These are phyloP conservation scores for Nasturtium officinale DNA, from an alignment of 345 rosid genomes.

Conservation along the genomic window DNA sequence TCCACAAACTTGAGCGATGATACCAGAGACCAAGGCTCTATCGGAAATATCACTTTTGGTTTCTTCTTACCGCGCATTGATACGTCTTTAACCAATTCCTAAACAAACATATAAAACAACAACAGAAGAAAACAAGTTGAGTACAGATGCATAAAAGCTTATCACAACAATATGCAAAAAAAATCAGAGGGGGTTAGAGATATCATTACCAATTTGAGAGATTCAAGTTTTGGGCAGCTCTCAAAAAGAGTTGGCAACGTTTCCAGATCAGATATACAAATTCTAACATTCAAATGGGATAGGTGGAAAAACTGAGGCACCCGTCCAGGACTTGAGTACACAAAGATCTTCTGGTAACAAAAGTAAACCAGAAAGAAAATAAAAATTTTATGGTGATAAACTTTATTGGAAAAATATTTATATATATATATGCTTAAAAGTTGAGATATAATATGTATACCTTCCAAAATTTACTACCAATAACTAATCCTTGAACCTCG, in stretches of 20 bases:
- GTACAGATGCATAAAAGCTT: too few species aligned
- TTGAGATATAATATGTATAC: slow-evolving; percentile 22
- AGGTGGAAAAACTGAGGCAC: background rate
- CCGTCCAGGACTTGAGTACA: background rate
- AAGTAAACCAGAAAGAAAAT: background rate
- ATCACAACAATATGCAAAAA: background rate
- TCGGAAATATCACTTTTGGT: too few species aligned
- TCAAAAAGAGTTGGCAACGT: background rate
- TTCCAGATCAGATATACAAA: background rate
- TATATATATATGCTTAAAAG: background rate
- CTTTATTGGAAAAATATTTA: background rate
- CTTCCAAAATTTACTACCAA: background rate
- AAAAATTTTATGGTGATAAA: background rate
- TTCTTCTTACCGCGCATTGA: too few species aligned
- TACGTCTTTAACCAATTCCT: too few species aligned
- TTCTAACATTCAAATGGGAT: background rate
- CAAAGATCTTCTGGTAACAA: background rate
- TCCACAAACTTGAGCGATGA: too few species aligned
- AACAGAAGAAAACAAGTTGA: too few species aligned
- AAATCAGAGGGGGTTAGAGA: background rate
- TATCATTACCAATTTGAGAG: background rate
- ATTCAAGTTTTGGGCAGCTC: background rate
- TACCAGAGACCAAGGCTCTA: too few species aligned
- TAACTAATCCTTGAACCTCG: background rate
- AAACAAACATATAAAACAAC: too few species aligned